Base-by-base conservation (phyloP, 1,139 yeast genomes). In the Zygoascus sp. region DNA sequence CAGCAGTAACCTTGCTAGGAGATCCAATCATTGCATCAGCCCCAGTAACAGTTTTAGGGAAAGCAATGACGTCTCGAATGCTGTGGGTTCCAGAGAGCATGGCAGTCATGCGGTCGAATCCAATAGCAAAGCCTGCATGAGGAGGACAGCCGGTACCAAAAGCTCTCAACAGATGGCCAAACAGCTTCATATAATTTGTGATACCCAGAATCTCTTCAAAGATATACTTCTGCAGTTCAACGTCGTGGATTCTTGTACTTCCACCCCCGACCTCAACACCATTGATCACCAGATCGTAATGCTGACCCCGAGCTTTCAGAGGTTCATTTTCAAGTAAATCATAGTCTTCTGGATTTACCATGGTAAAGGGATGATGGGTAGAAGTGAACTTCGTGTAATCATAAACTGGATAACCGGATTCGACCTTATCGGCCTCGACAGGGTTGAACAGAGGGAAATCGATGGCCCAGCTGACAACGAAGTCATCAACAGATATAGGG, bases 261-360 rank as follows among this genome's bases (percentile, higher is more conserved):
- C 99, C 99, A 21, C 99, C 99, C 21, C 98, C 99, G 2, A 90
- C 77, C 63, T 92, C 99, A 5, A 87, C 89, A 1, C 98, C 99
- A 60, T 92, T 92, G 34, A 94, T 72, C 0, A 94, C 98, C 25
- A 92, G 68, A 62, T 92, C 99, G 62, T 89, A 92, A 64, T 94
- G 98, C 58, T 87, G 94, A n/a, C 97, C 98, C 42, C 79, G 74
- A 1, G 84, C 92, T 28, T 68, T 60, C 40, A 87, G 66, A 2
- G 96, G 96, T 19, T 56, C 70, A 0, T 70, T 53, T 8, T 63
- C 72, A 4, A 90, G 68, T 2, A 64, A 56, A 0, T 76, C 77
- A 57, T 83, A 83, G 59, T 89, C 96, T 20, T 76, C 80, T 1
- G 79, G 59, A 42, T 81, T 76, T 1, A 83, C 86, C 97, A 92